Base-by-base conservation (phyloP, 2,329 filamentous ascomycete species). In the Penicillium capsulatum region DNA sequence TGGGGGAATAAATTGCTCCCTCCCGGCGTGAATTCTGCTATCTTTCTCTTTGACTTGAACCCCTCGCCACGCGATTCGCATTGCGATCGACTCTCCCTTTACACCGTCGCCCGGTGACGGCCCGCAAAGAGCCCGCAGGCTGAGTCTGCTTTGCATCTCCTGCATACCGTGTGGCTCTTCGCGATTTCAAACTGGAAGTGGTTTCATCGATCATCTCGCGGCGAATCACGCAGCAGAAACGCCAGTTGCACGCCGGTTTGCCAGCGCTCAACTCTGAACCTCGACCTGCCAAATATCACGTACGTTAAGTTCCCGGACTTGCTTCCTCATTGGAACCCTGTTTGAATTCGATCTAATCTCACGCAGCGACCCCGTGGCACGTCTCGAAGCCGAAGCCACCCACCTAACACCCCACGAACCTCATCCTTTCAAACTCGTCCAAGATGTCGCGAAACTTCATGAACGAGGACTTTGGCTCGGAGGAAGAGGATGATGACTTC, bases 401-500 rank as follows among this genome's bases (percentile, higher is more conserved):
- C 9, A 32, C 17, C 9, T 28, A 28, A 33, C 13, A 3, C 20
- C 11, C 9, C 7, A 7, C 19, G 9, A 33, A 19, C n/a, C 9
- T 4, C 17, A 17, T n/a, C 5, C 9, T 4, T 28, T 14, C 26
- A n/a, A 22, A 22, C n/a, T 31, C 26, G 44, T 37, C 63, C 66
- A 40, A 4, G 17, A 41, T 41, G 38, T 32, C 38, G 58, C 65
- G 67, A 30, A 69, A 70, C 43, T 63, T 76, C 49, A 51, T 73
- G 14, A 68, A 74, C 51, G 67, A 74, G 33, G 68, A 75, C 47
- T 75, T 75, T 41, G 72, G 69, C 19, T 75, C 74, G 38, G 75
- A 77, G 40, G 83, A 85, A 31, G 86, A 92, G 35, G 89, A 94
- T 54, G 83, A 86, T 45, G 84, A 91, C 63, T 95, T 96, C 75